A percentile compares a stretch with the other conserved stretches of the same genome.
Evolutionary conservation across 768 basidiomycete species (phyloP).

Genomic region (Suillus clintonianus): DNA sequence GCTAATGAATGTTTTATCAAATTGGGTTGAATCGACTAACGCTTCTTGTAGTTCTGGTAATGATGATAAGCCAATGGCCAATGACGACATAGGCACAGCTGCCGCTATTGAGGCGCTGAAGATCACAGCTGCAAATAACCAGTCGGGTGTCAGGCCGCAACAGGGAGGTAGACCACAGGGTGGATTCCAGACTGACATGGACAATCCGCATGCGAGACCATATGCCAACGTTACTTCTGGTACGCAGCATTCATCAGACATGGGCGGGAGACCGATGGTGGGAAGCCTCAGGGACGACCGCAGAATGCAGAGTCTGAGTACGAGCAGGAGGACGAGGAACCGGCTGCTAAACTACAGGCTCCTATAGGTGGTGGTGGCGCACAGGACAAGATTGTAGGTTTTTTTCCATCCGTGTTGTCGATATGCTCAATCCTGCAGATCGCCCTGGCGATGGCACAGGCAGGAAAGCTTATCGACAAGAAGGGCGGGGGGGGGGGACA

Average conservation of each 20-base stretch:
- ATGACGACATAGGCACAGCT: constrained; percentile 26
- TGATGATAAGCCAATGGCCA: constrained; percentile 25
- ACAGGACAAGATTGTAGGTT: constrained; percentile 32
- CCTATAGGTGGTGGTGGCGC: constrained; percentile 16
- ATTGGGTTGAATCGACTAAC: neutral
- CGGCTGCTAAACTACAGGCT: constrained; percentile 6
- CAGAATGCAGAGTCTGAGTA: neutral
- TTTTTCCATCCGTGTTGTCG: neutral
- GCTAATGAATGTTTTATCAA: too few relatives aligned
- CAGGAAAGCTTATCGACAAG: constrained; percentile 34
- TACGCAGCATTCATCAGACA: neutral
- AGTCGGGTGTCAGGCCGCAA: neutral
- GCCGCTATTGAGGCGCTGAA: constrained; percentile 34
- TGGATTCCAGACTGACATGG: neutral
- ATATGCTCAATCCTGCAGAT: constrained; percentile 16
- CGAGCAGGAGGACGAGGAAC: constrained; percentile 13
- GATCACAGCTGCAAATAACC: constrained; percentile 19
- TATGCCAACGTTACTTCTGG: constrained; percentile 20
- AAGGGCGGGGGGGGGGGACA: constrained; percentile 23
- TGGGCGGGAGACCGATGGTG: constrained; percentile 5
- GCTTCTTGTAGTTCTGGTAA: neutral
- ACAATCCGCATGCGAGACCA: neutral
- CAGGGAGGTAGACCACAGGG: constrained; percentile 3
- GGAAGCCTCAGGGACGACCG: neutral
- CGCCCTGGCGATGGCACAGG: constrained; percentile 32